Conservation (phyloP, 2,329 filamentous ascomycete genomes). For the Trichoderma guizhouense region DNA sequence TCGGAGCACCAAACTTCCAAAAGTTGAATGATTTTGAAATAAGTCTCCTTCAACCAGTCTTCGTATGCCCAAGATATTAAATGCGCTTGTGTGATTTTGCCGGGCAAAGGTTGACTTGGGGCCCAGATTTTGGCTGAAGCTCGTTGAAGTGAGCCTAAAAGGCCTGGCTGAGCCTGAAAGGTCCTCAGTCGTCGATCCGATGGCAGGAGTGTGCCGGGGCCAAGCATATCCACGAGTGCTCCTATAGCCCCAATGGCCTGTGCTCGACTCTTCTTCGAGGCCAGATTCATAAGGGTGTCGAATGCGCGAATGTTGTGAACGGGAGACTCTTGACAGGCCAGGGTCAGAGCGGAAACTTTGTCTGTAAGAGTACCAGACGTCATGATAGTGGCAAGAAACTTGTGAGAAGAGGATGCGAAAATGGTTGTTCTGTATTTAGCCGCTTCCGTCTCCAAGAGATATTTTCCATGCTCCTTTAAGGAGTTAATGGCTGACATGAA, state of each 20-base stretch:
- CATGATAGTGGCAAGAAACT: constrained; percentile 97
- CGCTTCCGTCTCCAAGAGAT: constrained; percentile 74
- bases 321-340: constrained; percentile 93
- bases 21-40: constrained; percentile 89
- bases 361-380: constrained; percentile 92
- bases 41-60: constrained; percentile 90
- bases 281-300: constrained; percentile 75
- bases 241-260: constrained; percentile 91
- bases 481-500: constrained; percentile 44
- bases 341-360: constrained; percentile 90
- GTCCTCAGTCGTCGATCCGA: constrained; percentile 73
- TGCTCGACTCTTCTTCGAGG: constrained; percentile 89
- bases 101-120: constrained; percentile 66
- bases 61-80: constrained; percentile 88
- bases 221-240: constrained; percentile 90
- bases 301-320: constrained; percentile 88
- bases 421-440: constrained; percentile 69
- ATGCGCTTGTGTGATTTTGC: constrained; percentile 69
- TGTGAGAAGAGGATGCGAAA: constrained; percentile 81
- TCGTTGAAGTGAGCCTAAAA: constrained; percentile 68
- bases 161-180: constrained; percentile 75
- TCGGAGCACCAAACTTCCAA: constrained; percentile 92
- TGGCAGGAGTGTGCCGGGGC: constrained; percentile 81
- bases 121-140: constrained; percentile 60
- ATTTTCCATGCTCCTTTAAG: constrained; percentile 67